These are phyloP conservation scores for Epithele typhae DNA, from an alignment of 768 basidiomycete species.

Conservation along the genomic window DNA sequence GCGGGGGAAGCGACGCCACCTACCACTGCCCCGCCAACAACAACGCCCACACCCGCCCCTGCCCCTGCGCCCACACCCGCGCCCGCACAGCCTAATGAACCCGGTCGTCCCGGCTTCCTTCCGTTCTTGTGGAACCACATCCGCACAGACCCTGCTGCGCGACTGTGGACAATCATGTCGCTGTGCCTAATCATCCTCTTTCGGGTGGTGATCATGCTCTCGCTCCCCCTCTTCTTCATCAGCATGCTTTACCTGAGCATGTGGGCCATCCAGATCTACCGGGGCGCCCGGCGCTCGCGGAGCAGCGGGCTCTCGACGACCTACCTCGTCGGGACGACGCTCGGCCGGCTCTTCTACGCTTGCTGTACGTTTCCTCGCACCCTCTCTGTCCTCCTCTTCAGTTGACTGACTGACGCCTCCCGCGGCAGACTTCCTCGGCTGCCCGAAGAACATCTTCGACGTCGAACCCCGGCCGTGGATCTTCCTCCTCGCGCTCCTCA, in stretches of 20 bases:
- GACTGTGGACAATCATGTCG: constrained; percentile 65
- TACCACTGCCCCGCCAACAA: not conserved
- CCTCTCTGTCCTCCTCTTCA: too few relatives aligned
- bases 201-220: constrained; percentile 66
- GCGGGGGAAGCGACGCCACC: not conserved
- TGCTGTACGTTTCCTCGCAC: constrained; percentile 55
- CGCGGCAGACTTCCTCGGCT: constrained; percentile 71
- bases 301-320: constrained; percentile 61
- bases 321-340: constrained; percentile 75
- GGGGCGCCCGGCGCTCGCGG: constrained; percentile 68
- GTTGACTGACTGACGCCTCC: not conserved
- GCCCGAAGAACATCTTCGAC: constrained; percentile 84
- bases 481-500: constrained; percentile 52
- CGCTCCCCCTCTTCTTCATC: constrained; percentile 62
- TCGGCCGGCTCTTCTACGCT: constrained; percentile 64
- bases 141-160: constrained; percentile 65
- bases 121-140: constrained; percentile 55
- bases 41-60: not conserved
- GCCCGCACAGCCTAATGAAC: constrained; percentile 19
- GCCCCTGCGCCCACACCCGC: constrained; percentile 4
- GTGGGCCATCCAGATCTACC: constrained; percentile 83
- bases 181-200: constrained; percentile 69
- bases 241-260: constrained; percentile 69
- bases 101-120: constrained; percentile 30
- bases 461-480: constrained; percentile 69